A percentile compares a stretch with the other conserved stretches of the same genome.
Conservation (phyloP, 2,329 filamentous ascomycete species). For the Penicillium italicum region DNA sequence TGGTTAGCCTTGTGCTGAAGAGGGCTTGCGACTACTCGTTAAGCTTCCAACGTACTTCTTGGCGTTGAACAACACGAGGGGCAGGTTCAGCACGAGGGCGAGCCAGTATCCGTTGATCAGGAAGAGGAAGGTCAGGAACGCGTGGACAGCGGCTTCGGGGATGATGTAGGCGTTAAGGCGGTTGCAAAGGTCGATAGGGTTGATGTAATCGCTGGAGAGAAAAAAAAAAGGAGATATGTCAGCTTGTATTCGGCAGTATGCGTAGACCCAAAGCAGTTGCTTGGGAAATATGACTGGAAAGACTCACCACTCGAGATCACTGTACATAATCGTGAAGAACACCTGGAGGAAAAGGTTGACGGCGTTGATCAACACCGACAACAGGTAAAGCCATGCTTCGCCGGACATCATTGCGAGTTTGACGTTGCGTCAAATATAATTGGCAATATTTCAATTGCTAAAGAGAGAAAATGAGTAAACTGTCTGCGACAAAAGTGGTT, state of each 20-base stretch:
- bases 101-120: slow-evolving; percentile 99
- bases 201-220: slow-evolving; percentile 86
- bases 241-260: slow-evolving; percentile 7
- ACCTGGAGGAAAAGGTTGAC: slow-evolving; percentile 99
- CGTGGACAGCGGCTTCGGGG: slow-evolving; percentile 95
- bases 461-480: slow-evolving; percentile 2
- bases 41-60: slow-evolving; percentile 74
- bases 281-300: not conserved
- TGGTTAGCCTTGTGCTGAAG: slow-evolving; percentile 20
- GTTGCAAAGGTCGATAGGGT: slow-evolving; percentile 99
- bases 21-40: not conserved
- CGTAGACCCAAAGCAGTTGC: not conserved
- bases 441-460: slow-evolving; percentile 7
- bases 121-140: slow-evolving; percentile 91
- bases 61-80: slow-evolving; percentile 85
- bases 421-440: slow-evolving; percentile 4
- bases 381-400: slow-evolving; percentile 96
- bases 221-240: slow-evolving; percentile 25
- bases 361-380: slow-evolving; percentile 98
- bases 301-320: slow-evolving; percentile 96
- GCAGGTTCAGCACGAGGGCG: slow-evolving; percentile 84
- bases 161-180: slow-evolving; percentile 99
- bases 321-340: slow-evolving; percentile 99
- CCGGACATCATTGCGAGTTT: slow-evolving; percentile 69
- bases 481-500: slow-evolving; percentile 3